phyloP scores from a whole-genome alignment of 2,329 filamentous ascomycete genomes.

The Penicillium sp. region DNA sequence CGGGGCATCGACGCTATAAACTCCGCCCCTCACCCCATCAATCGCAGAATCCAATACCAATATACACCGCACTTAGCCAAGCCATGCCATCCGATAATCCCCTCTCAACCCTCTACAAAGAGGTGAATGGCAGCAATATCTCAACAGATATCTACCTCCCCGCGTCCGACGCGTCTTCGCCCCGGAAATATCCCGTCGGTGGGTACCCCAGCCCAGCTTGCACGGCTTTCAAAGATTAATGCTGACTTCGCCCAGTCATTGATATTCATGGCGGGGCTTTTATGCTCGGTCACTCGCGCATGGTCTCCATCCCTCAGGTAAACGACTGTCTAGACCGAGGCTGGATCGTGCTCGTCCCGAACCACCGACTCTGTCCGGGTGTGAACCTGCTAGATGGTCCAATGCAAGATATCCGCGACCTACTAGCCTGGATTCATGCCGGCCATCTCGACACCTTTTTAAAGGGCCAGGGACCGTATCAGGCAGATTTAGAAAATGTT shows the following conservation, averaged over 20 bases:
- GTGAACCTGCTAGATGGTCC: constrained; percentile 51
- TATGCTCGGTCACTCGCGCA: constrained; percentile 46
- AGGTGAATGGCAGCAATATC: constrained; percentile 26
- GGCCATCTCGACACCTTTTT: constrained; percentile 39
- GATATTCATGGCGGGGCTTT: constrained; percentile 52
- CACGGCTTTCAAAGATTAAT: neutral
- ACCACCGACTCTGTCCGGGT: constrained; percentile 50
- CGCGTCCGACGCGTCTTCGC: constrained; percentile 4
- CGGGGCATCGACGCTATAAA: constrained; percentile 7
- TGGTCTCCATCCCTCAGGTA: constrained; percentile 46
- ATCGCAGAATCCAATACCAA: neutral
- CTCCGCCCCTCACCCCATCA: neutral
- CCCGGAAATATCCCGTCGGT: constrained; percentile 29
- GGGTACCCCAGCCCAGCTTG: constrained; percentile 7
- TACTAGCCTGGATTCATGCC: constrained; percentile 47
- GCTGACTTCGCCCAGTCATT: constrained; percentile 36
- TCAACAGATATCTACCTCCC: constrained; percentile 35
- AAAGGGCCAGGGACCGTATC: constrained; percentile 10
- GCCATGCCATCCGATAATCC: constrained; percentile 20
- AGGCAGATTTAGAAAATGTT: constrained; percentile 38
- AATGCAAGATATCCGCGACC: constrained; percentile 51
- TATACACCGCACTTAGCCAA: neutral
- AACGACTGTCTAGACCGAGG: constrained; percentile 42
- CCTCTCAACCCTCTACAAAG: constrained; percentile 28
- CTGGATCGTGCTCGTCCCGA: constrained; percentile 46